Conservation (phyloP, 768 basidiomycete genomes). For the Suillus paluster region DNA sequence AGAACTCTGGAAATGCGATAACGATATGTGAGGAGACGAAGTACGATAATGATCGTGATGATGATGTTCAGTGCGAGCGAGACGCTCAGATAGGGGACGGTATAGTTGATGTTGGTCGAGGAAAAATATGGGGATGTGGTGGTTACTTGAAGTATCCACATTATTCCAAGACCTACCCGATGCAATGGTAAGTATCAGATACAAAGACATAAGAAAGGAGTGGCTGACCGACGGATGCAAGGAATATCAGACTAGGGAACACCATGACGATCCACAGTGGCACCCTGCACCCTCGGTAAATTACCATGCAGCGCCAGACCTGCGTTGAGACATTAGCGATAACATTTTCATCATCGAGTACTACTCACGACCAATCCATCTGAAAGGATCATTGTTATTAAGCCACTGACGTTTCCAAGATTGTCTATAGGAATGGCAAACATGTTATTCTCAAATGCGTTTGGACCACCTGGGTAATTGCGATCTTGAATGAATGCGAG, state of each 20-base stretch:
- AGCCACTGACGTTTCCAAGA: slow-evolving; percentile 16
- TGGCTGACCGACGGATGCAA: neutral
- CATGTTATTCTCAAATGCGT: slow-evolving; percentile 21
- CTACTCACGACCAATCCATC: slow-evolving; percentile 22
- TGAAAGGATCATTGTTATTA: slow-evolving; percentile 18
- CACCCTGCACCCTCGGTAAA: neutral
- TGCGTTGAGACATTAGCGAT: neutral
- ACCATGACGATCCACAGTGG: neutral
- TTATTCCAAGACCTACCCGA: neutral
- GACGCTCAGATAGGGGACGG: slow-evolving; percentile 29
- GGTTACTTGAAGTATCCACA: slow-evolving; percentile 3
- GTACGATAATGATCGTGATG: slow-evolving; percentile 35
- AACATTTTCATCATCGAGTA: neutral
- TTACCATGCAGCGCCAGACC: slow-evolving; percentile 8
- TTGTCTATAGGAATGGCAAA: slow-evolving; percentile 26
- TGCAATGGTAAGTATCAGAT: neutral
- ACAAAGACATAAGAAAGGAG: neutral
- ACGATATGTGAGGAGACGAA: slow-evolving; percentile 31
- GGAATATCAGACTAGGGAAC: neutral
- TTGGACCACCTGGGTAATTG: slow-evolving; percentile 37
- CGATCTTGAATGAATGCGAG: slow-evolving; percentile 37
- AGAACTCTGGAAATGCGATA: slow-evolving; percentile 16
- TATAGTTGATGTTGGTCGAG: slow-evolving; percentile 16
- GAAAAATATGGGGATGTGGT: slow-evolving; percentile 3
- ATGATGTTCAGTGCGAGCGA: slow-evolving; percentile 38